Conservation (phyloP, 2,329 filamentous ascomycete genomes). For the Parastagonospora avenae region DNA sequence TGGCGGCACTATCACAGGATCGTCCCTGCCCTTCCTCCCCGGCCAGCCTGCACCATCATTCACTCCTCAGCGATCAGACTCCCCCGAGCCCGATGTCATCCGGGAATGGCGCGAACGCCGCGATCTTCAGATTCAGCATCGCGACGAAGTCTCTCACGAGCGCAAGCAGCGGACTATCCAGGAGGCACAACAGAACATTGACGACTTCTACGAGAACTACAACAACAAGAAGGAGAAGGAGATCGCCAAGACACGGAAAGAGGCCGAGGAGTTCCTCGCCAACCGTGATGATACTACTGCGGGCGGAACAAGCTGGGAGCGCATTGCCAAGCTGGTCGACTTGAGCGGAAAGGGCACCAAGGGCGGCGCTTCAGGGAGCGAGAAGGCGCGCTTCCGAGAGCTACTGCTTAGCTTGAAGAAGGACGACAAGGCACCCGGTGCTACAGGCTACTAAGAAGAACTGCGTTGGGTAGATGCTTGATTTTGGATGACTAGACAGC, state of each 20-base stretch:
- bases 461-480: slow-evolving; percentile 11
- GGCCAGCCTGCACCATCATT: slow-evolving; percentile 42
- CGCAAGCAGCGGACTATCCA: slow-evolving; percentile 86
- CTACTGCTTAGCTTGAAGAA: slow-evolving; percentile 85
- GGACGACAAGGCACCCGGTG: slow-evolving; percentile 81
- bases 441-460: slow-evolving; percentile 49
- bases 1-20: slow-evolving; percentile 80
- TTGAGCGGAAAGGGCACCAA: slow-evolving; percentile 89
- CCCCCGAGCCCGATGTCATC: slow-evolving; percentile 88
- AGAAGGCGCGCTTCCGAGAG: slow-evolving; percentile 96
- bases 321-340: slow-evolving; percentile 97
- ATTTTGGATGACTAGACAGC: slow-evolving; percentile 10
- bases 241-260: slow-evolving; percentile 83
- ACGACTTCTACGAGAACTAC: slow-evolving; percentile 99
- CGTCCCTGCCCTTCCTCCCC: slow-evolving; percentile 60
- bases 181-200: slow-evolving; percentile 91
- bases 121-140: slow-evolving; percentile 80
- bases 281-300: slow-evolving; percentile 90
- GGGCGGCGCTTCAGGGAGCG: slow-evolving; percentile 85
- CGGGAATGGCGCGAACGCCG: slow-evolving; percentile 89
- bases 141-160: slow-evolving; percentile 79
- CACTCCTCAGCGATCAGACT: slow-evolving; percentile 63
- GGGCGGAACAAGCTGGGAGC: slow-evolving; percentile 97
- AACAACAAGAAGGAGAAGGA: slow-evolving; percentile 97
- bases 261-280: slow-evolving; percentile 90